These are phyloP conservation scores for Lactarius sp. DNA, from an alignment of 768 basidiomycete genomes.

Conservation along the genomic window DNA sequence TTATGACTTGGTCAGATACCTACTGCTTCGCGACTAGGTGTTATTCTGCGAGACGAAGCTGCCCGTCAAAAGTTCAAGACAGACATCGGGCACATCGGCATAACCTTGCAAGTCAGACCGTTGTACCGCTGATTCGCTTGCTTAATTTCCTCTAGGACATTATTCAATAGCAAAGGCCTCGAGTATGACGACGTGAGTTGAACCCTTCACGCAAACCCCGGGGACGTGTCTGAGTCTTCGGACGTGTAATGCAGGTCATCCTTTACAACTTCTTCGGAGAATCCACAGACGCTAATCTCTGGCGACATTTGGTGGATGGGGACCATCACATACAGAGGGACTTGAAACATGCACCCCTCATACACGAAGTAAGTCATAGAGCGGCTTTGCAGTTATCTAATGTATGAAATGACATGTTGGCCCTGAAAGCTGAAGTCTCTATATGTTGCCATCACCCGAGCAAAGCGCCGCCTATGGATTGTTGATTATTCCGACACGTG, in stretches of 20 bases:
- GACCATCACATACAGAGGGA: neutral
- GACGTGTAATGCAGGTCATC: constrained; percentile 45
- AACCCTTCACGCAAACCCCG: neutral
- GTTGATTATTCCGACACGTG: constrained; percentile 49
- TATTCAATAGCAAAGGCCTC: constrained; percentile 62
- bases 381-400: neutral
- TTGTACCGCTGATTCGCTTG: neutral
- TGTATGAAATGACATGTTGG: neutral
- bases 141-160: constrained; percentile 34
- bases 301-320: constrained; percentile 7
- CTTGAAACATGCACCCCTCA: neutral
- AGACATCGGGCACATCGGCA: constrained; percentile 52
- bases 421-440: constrained; percentile 54
- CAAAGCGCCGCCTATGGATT: constrained; percentile 66
- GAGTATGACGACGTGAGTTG: constrained; percentile 57
- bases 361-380: constrained; percentile 7
- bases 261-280: constrained; percentile 73
- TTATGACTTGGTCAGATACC: neutral
- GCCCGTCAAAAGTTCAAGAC: constrained; percentile 44
- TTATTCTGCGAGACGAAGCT: constrained; percentile 59
- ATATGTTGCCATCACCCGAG: constrained; percentile 68
- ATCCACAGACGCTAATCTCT: constrained; percentile 39
- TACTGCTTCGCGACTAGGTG: constrained; percentile 39
- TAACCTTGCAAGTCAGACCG: constrained; percentile 47
- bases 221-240: neutral